Conservation (phyloP, 2,329 filamentous ascomycete genomes). For the Taxawa tesnikishii region DNA sequence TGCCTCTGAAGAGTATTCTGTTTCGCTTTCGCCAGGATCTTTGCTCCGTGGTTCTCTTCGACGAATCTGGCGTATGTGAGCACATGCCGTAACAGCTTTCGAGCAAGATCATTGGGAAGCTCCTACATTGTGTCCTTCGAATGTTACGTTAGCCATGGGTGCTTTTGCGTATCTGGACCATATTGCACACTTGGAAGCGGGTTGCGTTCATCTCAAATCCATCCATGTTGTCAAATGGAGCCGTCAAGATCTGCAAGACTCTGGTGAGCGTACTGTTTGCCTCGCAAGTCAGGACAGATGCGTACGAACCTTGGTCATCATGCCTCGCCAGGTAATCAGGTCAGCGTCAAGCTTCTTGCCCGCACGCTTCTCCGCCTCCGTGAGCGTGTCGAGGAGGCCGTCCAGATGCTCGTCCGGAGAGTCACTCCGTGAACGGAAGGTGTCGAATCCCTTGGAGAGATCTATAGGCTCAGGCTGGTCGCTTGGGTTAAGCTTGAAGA, state of each 20-base stretch:
- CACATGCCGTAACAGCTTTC: background rate
- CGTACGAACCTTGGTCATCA: conserved; percentile 81
- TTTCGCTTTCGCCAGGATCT: conserved; percentile 46
- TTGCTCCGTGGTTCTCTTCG: conserved; percentile 75
- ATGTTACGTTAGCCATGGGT: conserved; percentile 5
- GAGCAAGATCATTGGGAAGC: background rate
- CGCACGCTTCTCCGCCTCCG: conserved; percentile 57
- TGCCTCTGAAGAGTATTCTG: conserved; percentile 38
- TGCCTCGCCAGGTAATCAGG: conserved; percentile 86
- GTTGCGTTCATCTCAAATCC: conserved; percentile 98
- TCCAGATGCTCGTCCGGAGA: conserved; percentile 77
- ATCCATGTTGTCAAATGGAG: conserved; percentile 70
- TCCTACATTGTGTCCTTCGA: conserved; percentile 46
- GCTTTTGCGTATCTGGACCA: background rate
- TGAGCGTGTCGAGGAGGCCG: conserved; percentile 64
- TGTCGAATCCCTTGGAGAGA: conserved; percentile 68
- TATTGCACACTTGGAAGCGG: conserved; percentile 59
- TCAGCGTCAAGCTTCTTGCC: conserved; percentile 60
- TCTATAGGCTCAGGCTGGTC: conserved; percentile 45
- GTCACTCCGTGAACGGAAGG: conserved; percentile 74
- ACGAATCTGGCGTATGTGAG: conserved; percentile 55
- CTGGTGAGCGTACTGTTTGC: conserved; percentile 4
- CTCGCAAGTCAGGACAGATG: background rate
- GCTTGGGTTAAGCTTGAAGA: conserved; percentile 14
- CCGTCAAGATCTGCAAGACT: conserved; percentile 68